Base-by-base conservation (phyloP, 768 basidiomycete species). In the Boletus reticulatus region DNA sequence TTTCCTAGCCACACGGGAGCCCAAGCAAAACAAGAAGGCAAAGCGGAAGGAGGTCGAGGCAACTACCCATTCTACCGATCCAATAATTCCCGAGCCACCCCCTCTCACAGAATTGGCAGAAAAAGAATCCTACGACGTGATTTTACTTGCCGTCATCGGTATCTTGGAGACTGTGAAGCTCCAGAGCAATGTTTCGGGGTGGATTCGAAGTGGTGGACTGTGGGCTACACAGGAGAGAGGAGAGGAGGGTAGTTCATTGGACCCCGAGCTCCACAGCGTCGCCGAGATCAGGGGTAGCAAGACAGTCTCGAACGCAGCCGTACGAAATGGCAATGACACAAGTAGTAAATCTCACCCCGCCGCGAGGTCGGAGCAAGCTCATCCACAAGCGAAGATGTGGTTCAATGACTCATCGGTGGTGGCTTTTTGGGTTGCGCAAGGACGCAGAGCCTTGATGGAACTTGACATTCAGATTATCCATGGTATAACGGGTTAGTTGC, bases 171-270 rank as follows among this genome's bases (percentile, higher is more conserved):
- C 71, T 14, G 58, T 85, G 14, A 85, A 83, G 67, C 50, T 62
- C 46, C 81, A 89, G 69, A 75, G 71, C 52, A 89, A 86, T 59
- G 80, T 90, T 22, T 83, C 87, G 0, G 81, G 77, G 19, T 90
- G 89, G 89, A 76, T 89, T 52, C 76, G 78, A 17, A 61, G 65
- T 29, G 85, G 86, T 2, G 85, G 85, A 0, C 68, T 87, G 13
- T 65, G 57, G 71, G 55, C 45, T 19, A 38, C 41, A 9, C 37
- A 38, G 24, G 65, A 56, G 39, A 55, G 42, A 16, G 49, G n/a
- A 17, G 59, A 20, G 10, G 56, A 31, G 1, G 17, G 12, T 34
- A 51, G 44, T 27, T 19, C 22, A 16, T 19, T 16, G 11, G 38
- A 29, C 24, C 22, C 47, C 20, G 27, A 48, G 19, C 49, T 36